phyloP scores from a whole-genome alignment of 495 filamentous ascomycete species.

The Tuber brumale region DNA sequence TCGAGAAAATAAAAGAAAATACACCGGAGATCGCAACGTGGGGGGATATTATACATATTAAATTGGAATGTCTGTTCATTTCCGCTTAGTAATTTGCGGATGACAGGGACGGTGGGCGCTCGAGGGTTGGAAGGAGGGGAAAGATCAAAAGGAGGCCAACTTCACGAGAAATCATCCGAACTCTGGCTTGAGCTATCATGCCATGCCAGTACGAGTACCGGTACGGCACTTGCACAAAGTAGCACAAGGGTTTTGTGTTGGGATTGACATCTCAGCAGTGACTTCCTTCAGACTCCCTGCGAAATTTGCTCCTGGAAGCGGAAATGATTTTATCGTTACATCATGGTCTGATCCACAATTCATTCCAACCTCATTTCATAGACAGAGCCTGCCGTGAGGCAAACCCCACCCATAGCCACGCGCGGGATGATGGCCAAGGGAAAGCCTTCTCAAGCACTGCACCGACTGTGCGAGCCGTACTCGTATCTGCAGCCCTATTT shows the following conservation, averaged over 20 bases:
- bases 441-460: background rate
- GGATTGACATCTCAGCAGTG: background rate
- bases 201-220: too few relatives aligned
- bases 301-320: background rate
- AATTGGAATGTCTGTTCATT: background rate
- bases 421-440: background rate
- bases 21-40: background rate
- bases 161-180: conserved; percentile 1
- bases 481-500: background rate
- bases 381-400: background rate
- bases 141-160: background rate
- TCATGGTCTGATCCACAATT: background rate
- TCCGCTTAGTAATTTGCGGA: background rate
- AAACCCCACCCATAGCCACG: background rate
- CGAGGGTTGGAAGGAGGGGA: background rate
- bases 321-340: background rate
- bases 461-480: too few relatives aligned
- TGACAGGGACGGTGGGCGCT: background rate
- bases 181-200: too few relatives aligned
- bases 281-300: background rate
- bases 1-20: background rate
- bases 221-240: background rate
- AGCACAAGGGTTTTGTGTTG: background rate
- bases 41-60: background rate
- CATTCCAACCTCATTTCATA: background rate